A percentile compares a stretch with the other conserved stretches of the same genome.
phyloP scores from a whole-genome alignment of 352 stramenopile species.

The Pythium apleroticum region DNA sequence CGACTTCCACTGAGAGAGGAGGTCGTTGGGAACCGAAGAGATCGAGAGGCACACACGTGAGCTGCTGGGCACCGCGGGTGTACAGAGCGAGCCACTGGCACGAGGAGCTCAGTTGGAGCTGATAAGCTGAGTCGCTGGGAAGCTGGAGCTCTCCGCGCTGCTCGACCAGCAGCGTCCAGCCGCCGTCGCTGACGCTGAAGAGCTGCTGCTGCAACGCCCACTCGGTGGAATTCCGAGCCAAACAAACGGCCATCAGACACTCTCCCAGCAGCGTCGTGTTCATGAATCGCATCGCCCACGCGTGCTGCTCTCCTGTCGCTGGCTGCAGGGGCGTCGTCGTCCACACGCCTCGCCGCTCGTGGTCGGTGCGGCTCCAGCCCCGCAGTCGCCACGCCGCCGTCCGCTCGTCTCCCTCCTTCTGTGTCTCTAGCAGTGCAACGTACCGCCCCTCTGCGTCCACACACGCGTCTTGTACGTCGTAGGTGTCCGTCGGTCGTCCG shows the following conservation, averaged over 20 bases:
- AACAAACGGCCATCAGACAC: slow-evolving; percentile 25
- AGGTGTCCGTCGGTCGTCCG: neutral
- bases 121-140: neutral
- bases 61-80: neutral
- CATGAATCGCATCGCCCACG: slow-evolving; percentile 19
- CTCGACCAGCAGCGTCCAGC: slow-evolving; percentile 18
- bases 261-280: slow-evolving; percentile 25
- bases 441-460: slow-evolving; percentile 1
- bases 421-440: slow-evolving; percentile 14
- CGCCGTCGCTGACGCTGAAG: slow-evolving; percentile 14
- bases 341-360: slow-evolving; percentile 6
- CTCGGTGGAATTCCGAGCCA: neutral
- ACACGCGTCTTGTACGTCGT: slow-evolving; percentile 9
- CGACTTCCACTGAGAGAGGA: neutral
- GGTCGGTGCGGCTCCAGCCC: slow-evolving; percentile 8
- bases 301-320: neutral
- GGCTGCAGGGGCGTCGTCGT: neutral
- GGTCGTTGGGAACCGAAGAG: neutral
- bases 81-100: slow-evolving; percentile 3
- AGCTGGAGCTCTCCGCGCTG: neutral
- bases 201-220: slow-evolving; percentile 11
- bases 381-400: slow-evolving; percentile 14
- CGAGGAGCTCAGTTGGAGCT: slow-evolving; percentile 14
- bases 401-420: neutral
- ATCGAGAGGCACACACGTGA: slow-evolving; percentile 3